Conservation (phyloP, 2,329 filamentous ascomycete species). For the Fusarium multiceps region DNA sequence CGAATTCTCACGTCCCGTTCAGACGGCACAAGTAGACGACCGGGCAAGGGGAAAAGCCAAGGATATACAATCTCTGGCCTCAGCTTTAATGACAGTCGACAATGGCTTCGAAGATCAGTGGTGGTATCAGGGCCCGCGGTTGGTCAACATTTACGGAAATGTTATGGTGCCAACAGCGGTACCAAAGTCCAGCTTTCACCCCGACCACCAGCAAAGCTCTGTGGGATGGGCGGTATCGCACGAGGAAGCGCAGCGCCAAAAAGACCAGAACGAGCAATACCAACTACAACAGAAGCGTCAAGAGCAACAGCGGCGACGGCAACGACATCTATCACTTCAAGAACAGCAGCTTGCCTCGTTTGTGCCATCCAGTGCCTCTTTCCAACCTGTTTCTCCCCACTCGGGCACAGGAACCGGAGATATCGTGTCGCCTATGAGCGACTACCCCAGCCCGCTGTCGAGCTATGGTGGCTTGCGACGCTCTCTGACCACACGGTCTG, state of each 20-base stretch:
- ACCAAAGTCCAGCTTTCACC: conserved; percentile 22
- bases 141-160: conserved; percentile 42
- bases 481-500: conserved; percentile 44
- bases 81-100: conserved; percentile 67
- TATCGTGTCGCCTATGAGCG: conserved; percentile 44
- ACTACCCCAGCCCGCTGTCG: conserved; percentile 42
- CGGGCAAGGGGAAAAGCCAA: conserved; percentile 37
- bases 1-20: conserved; percentile 7
- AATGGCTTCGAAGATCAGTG: conserved; percentile 69
- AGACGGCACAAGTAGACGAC: conserved; percentile 47
- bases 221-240: conserved; percentile 35
- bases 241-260: conserved; percentile 14
- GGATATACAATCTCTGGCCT: conserved; percentile 62
- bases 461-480: conserved; percentile 37
- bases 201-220: conserved; percentile 24
- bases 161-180: conserved; percentile 33
- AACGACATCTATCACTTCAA: conserved; percentile 27
- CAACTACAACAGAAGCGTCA: conserved; percentile 18
- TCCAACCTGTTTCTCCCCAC: conserved; percentile 25
- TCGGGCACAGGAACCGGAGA: conserved; percentile 40
- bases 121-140: conserved; percentile 62
- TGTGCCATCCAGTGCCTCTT: conserved; percentile 20
- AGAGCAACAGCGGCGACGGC: conserved; percentile 8
- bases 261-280: conserved; percentile 7
- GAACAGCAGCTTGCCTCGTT: conserved; percentile 22